Base-by-base conservation (phyloP, 352 stramenopile species). In the Phytophthora constricta region DNA sequence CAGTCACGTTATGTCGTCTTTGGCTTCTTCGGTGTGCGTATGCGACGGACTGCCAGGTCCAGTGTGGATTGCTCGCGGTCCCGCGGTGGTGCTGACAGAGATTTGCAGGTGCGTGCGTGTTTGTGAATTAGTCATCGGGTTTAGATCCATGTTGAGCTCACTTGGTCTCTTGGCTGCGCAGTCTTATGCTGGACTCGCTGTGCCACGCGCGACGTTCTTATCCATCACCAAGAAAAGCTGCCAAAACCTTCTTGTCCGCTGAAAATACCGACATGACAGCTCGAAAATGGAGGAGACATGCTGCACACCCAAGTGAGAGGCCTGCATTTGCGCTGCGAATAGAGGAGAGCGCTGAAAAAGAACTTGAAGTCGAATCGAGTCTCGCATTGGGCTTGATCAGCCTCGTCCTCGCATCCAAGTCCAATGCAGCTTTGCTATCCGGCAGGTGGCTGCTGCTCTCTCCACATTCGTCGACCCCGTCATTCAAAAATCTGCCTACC, bases 401-500 rank as follows among this genome's bases (percentile, higher is more conserved):
- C 31, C 31, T 47, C 41, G 41, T 47, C 41, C 41, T 47, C 41
- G 34, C n/a, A n/a, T n/a, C n/a, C n/a, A n/a, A n/a, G n/a, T n/a
- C n/a, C n/a, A n/a, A n/a, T n/a, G 34, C 34, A 42, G 34, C 34
- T 49, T 16, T 14, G 48, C 31, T 50, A 17, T 19, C 17, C 14
- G 54, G 13, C 53, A 62, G 13, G 65, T 74, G 52, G 34, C 25
- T 58, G 58, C 64, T 48, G 46, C 53, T 68, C 43, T 58, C 59
- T 56, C 34, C 47, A 20, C 4, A 43, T 22, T 19, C 34, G 14
- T 37, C 58, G 48, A 9, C 22, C 17, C 9, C 11, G 41, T 50
- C 69, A 77, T 77, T 77, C 45, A 62, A 37, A 57, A 77, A 74
- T 70, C 64, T 72, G 42, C 69, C 46, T 19, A 61, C 45, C 34